Base-by-base conservation (phyloP, 1,284 basidiomycete genomes). In the Ceratobasidium sp. region DNA sequence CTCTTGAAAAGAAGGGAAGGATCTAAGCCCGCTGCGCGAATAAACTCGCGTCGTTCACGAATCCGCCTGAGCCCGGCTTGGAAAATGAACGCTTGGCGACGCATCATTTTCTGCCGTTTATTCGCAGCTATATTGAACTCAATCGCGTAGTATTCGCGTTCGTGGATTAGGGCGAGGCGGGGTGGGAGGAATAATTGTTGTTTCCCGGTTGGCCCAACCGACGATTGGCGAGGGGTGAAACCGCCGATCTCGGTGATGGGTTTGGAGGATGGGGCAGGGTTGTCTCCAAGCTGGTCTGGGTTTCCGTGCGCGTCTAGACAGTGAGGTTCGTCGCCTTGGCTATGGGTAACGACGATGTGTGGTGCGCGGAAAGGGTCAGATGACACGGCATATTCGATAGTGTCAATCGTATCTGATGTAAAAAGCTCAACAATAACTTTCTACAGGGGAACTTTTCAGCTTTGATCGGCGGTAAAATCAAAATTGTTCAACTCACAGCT, bases 261-360 rank as follows among this genome's bases (percentile, higher is more conserved):
- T 41, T 41, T 41, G 6, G 36, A 41, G 29, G 48, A 19, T 3
- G 8, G 33, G 29, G 19, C 27, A 50, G 36, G 22, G n/a, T 27
- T 41, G 4, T 53, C 45, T 31, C 47, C 57, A 29, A 62, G 62
- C 33, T 57, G 45, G 56, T 72, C 69, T 22, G 69, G 69, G 48
- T 72, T 72, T 33, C 57, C 69, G 8, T 48, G 7, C 29, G 14
- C 27, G 29, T 60, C 57, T 44, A 72, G 69, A 31, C 45, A 62
- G 24, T 62, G 44, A 57, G 45, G 56, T 31, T 72, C 69, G 19
- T 72, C 57, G 47, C 69, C 69, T 47, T 57, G 56, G 57, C 69
- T 72, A 48, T 72, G 69, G 47, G 69, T 60, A 29, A 72, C 69
- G 57, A 72, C 57, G 50, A 72, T 51, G 57, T 72, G 69, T 14